phyloP scores from a whole-genome alignment of 23 red algal species.

The Chondrus crispus region DNA sequence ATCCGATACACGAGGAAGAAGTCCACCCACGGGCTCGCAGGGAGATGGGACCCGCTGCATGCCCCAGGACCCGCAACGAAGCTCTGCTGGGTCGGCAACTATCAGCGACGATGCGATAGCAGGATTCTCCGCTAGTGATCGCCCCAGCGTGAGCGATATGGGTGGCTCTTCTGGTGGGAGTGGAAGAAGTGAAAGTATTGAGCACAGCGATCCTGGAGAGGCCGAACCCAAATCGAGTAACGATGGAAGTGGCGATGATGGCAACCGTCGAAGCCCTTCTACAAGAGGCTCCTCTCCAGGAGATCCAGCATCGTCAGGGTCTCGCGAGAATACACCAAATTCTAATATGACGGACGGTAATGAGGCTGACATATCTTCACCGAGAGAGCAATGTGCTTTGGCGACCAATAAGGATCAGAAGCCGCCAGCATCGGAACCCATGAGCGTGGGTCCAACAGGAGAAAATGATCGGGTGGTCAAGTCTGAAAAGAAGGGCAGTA shows the following conservation, averaged over 20 bases:
- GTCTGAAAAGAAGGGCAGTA: too few relatives aligned
- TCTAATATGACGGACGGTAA: too few relatives aligned
- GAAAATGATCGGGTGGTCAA: too few relatives aligned
- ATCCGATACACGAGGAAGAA: background rate
- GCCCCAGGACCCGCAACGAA: conserved; percentile 3
- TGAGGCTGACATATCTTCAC: too few relatives aligned
- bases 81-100: conserved; percentile 8
- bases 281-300: background rate
- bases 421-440: too few relatives aligned
- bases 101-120: background rate
- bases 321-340: conserved; percentile 6
- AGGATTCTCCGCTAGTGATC: conserved; percentile 5
- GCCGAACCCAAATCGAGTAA: conserved; percentile 36
- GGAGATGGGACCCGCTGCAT: background rate
- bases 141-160: background rate
- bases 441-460: too few relatives aligned
- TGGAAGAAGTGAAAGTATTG: conserved; percentile 14
- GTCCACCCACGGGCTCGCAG: background rate
- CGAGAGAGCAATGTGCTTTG: too few relatives aligned
- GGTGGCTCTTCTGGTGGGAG: conserved; percentile 50
- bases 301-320: background rate
- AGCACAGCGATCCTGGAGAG: conserved; percentile 40
- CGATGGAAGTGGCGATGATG: conserved; percentile 36
- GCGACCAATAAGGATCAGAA: too few relatives aligned
- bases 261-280: background rate